A percentile compares a stretch with the other conserved stretches of the same genome.
Evolutionary conservation across 352 stramenopile genomes (phyloP).

Genomic region (Pythium folliculosum): DNA sequence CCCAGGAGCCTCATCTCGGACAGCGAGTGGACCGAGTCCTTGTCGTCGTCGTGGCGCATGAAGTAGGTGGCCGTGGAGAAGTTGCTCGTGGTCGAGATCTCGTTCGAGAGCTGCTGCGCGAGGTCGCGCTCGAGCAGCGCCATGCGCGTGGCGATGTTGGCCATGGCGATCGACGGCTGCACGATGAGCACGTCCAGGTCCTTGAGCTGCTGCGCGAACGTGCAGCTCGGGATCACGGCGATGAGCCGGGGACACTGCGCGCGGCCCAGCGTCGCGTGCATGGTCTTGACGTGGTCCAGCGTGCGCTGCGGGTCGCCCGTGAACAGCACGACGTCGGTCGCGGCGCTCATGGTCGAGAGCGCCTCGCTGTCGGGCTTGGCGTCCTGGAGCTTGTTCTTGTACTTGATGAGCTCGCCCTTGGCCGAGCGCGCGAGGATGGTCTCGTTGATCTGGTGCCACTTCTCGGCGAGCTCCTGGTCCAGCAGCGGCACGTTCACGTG

Average conservation of each 20-base stretch:
- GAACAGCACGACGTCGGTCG: constrained; percentile 64
- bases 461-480: constrained; percentile 53
- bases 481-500: constrained; percentile 62
- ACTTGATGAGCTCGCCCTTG: constrained; percentile 66
- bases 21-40: constrained; percentile 36
- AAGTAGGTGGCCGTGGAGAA: constrained; percentile 60
- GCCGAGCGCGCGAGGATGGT: constrained; percentile 48
- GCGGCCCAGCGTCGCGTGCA: constrained; percentile 40
- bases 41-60: constrained; percentile 39
- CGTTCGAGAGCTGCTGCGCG: constrained; percentile 30
- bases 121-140: constrained; percentile 49
- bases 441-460: constrained; percentile 64
- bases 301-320: constrained; percentile 49
- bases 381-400: constrained; percentile 63
- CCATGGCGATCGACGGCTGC: constrained; percentile 60
- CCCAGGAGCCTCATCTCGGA: constrained; percentile 39
- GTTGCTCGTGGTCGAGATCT: constrained; percentile 39
- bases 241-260: constrained; percentile 52
- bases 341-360: constrained; percentile 38
- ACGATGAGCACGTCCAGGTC: constrained; percentile 58
- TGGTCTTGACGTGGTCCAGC: constrained; percentile 50
- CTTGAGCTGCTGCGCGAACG: constrained; percentile 40
- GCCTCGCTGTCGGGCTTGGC: constrained; percentile 20
- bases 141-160: constrained; percentile 68
- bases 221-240: constrained; percentile 47